Evolutionary conservation across 495 filamentous ascomycete genomes (phyloP).

Genomic region (Aspergillus conjunctus): DNA sequence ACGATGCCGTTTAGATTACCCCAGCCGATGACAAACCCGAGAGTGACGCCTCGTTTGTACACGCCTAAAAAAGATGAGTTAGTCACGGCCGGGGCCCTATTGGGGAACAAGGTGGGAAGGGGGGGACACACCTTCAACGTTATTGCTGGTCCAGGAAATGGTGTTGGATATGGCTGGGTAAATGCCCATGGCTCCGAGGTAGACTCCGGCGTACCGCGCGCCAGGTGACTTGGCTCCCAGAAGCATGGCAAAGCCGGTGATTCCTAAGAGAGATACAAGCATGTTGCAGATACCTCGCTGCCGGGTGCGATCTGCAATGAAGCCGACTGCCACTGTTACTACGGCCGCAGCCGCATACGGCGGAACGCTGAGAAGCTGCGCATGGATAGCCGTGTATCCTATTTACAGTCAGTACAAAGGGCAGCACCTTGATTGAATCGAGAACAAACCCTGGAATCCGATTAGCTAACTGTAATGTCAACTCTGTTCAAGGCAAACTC

Average conservation of each 20-base stretch:
- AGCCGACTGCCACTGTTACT: conserved; percentile 75
- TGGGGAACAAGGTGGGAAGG: neutral
- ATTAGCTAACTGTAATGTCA: conserved; percentile 30
- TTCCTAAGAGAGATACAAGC: conserved; percentile 64
- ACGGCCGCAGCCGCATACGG: conserved; percentile 84
- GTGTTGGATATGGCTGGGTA: conserved; percentile 93
- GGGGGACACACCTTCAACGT: conserved; percentile 64
- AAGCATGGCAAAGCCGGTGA: conserved; percentile 79
- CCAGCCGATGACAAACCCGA: conserved; percentile 90
- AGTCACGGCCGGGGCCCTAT: neutral
- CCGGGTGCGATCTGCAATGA: conserved; percentile 74
- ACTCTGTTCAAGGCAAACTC: conserved; percentile 27
- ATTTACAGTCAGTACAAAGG: neutral
- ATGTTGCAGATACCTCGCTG: conserved; percentile 86
- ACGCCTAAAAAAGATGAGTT: conserved; percentile 60
- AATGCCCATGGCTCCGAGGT: conserved; percentile 85
- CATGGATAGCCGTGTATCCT: conserved; percentile 69
- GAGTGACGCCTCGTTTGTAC: conserved; percentile 85
- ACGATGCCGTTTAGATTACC: conserved; percentile 91
- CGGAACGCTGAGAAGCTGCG: conserved; percentile 84
- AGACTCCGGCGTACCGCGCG: conserved; percentile 80
- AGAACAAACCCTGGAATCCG: conserved; percentile 26
- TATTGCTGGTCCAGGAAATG: conserved; percentile 87
- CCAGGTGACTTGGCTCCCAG: conserved; percentile 58
- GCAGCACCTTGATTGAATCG: neutral